Evolutionary conservation across 495 filamentous ascomycete genomes (phyloP).

Genomic region (Neurospora sp.): DNA sequence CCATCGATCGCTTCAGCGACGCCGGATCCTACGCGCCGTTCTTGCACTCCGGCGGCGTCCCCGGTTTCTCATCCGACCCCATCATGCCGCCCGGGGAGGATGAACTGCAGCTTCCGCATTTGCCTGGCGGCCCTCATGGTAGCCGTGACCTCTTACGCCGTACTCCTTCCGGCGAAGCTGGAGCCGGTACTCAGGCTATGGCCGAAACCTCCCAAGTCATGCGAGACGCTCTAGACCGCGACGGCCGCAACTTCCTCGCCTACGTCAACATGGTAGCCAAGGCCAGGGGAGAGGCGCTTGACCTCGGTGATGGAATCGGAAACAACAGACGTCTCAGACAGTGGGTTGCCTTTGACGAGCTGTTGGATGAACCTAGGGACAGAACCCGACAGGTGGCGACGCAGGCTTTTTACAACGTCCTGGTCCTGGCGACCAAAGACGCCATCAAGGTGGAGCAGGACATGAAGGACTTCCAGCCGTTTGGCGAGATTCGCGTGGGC

Average conservation of each 20-base stretch:
- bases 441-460: conserved; percentile 46
- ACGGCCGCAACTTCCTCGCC: conserved; percentile 36
- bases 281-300: conserved; percentile 20
- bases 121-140: neutral
- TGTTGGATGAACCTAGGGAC: conserved; percentile 43
- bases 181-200: neutral
- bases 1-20: conserved; percentile 34
- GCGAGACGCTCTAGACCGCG: conserved; percentile 21
- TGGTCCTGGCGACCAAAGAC: conserved; percentile 58
- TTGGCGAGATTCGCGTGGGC: conserved; percentile 29
- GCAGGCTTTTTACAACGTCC: conserved; percentile 62
- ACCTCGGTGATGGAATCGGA: neutral
- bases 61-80: conserved; percentile 12
- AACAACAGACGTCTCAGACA: conserved; percentile 8
- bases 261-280: conserved; percentile 41
- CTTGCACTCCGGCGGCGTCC: conserved; percentile 20
- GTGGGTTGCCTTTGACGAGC: conserved; percentile 46
- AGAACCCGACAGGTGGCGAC: conserved; percentile 52
- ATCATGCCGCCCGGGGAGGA: conserved; percentile 1
- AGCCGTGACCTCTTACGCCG: neutral
- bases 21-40: conserved; percentile 4
- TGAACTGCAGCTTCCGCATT: neutral
- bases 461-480: conserved; percentile 17
- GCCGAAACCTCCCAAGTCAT: conserved; percentile 13
- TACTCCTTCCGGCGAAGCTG: neutral